These are phyloP conservation scores for Boletellus emodensis DNA, from an alignment of 768 basidiomycete genomes.

Conservation along the genomic window DNA sequence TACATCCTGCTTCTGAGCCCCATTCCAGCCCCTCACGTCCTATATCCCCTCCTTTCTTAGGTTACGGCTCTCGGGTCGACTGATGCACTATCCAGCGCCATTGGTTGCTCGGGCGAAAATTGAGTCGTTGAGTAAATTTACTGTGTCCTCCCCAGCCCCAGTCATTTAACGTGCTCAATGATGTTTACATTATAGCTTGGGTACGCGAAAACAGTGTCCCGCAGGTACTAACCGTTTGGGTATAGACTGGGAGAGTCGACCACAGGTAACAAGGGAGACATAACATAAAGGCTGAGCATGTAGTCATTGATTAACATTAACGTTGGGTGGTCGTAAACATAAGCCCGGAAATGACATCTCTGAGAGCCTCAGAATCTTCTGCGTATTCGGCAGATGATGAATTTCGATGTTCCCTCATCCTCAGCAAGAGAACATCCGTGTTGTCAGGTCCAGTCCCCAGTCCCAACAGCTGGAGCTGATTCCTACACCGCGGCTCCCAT, in stretches of 20 bases:
- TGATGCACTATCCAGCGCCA: conserved; percentile 1
- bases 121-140: conserved; percentile 11
- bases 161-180: background rate
- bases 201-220: background rate
- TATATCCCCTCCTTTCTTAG: too few species aligned
- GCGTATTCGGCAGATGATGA: conserved; percentile 8
- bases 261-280: background rate
- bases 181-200: background rate
- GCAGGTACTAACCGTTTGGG: background rate
- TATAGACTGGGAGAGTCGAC: background rate
- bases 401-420: conserved; percentile 12
- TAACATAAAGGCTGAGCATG: background rate
- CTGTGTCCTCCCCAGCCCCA: conserved; percentile 16
- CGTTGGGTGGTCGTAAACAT: background rate
- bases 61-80: background rate
- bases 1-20: conserved; percentile 1
- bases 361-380: conserved; percentile 16
- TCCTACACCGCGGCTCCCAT: conserved; percentile 14
- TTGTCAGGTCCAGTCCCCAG: background rate
- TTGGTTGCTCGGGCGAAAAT: conserved; percentile 2
- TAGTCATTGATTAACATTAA: background rate
- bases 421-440: conserved; percentile 1
- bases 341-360: conserved; percentile 8
- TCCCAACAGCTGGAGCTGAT: conserved; percentile 9
- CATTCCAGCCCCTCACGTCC: conserved; percentile 13